phyloP scores from a whole-genome alignment of 305 asterid genomes.

The Vinca major region DNA sequence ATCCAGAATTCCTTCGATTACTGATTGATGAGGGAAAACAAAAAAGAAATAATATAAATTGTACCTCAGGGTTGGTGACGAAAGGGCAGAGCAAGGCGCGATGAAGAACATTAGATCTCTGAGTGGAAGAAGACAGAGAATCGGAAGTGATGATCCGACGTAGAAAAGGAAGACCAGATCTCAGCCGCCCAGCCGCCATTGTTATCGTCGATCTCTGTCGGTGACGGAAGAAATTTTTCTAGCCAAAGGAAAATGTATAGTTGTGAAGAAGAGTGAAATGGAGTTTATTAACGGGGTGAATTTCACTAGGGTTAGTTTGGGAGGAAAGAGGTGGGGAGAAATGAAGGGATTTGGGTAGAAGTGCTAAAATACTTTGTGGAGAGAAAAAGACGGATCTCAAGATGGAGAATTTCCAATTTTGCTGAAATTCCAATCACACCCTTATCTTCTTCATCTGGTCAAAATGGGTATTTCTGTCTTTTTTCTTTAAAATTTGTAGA shows the following conservation, averaged over 20 bases:
- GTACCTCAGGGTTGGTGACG: slow-evolving; percentile 37
- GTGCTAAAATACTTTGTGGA: too few species aligned
- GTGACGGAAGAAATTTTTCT: background rate
- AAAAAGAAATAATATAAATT: background rate
- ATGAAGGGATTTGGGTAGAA: too few species aligned
- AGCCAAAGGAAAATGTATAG: background rate
- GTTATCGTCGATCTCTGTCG: slow-evolving; percentile 26
- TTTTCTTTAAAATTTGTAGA: too few species aligned
- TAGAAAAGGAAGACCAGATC: slow-evolving; percentile 53
- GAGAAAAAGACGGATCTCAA: too few species aligned
- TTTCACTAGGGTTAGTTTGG: too few species aligned
- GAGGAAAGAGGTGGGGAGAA: too few species aligned
- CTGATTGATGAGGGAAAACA: background rate
- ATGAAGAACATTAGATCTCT: slow-evolving; percentile 36
- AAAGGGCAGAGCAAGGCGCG: slow-evolving; percentile 32
- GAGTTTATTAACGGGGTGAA: too few species aligned
- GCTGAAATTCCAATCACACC: too few species aligned
- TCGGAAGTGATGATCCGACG: slow-evolving; percentile 29
- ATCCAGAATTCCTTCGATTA: background rate
- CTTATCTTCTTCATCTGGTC: too few species aligned
- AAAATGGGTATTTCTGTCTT: too few species aligned
- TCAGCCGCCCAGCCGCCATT: slow-evolving; percentile 66
- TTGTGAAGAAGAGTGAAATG: too few species aligned
- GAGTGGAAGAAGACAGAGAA: slow-evolving; percentile 29
- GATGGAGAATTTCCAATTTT: too few species aligned